Evolutionary conservation across 371 early-diverging fungal genomes (phyloP).

Genomic region (Chytridium lagenaria): DNA sequence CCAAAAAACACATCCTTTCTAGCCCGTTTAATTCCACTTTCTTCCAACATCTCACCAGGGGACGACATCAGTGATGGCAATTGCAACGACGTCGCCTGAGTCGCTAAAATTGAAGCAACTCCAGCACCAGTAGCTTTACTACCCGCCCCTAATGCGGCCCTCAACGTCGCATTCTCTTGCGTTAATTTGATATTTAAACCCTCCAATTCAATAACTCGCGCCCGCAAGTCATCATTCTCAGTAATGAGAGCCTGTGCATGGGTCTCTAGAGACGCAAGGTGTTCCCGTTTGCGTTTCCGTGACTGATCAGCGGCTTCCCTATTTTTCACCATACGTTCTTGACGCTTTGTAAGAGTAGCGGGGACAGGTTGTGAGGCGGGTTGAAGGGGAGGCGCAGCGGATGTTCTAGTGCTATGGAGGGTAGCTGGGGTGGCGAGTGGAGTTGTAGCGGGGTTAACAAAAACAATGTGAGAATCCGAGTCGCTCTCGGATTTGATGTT

Average conservation of each 20-base stretch:
- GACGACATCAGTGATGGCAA: not conserved
- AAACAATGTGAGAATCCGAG: not conserved
- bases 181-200: slow-evolving; percentile 51
- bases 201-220: slow-evolving; percentile 68
- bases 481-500: slow-evolving; percentile 10
- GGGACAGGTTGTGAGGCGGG: slow-evolving; percentile 5
- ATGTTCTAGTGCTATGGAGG: not conserved
- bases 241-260: slow-evolving; percentile 64
- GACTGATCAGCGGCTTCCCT: slow-evolving; percentile 87
- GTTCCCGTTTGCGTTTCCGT: slow-evolving; percentile 87
- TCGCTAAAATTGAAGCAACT: not conserved
- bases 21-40: not conserved
- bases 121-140: not conserved
- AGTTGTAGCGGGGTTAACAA: not conserved
- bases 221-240: slow-evolving; percentile 67
- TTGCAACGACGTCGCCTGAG: not conserved
- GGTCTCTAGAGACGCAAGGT: slow-evolving; percentile 73
- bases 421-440: not conserved
- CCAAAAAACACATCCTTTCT: slow-evolving; percentile 21
- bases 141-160: not conserved
- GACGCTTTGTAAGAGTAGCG: slow-evolving; percentile 65
- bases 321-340: slow-evolving; percentile 90
- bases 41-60: not conserved
- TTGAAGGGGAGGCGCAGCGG: not conserved
- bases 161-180: slow-evolving; percentile 45